Percentiles rank a stretch among this genome's conserved stretches.
These are phyloP conservation scores for Fusarium liriodendri DNA, from an alignment of 2,329 filamentous ascomycete species.

Conservation along the genomic window DNA sequence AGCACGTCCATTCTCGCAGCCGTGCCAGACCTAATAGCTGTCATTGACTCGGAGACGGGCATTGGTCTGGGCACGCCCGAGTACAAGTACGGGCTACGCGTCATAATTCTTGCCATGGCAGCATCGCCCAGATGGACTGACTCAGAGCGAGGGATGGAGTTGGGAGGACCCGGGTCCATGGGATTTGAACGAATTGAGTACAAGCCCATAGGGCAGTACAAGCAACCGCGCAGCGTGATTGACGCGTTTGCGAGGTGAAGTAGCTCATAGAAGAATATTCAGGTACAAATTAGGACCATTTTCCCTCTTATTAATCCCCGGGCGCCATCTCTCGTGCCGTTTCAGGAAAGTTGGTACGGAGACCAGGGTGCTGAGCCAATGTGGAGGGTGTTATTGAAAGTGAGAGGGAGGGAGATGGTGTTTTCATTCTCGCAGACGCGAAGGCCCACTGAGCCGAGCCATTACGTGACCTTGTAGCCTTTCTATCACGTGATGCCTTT, in stretches of 20 bases:
- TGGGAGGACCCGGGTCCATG: constrained; percentile 55
- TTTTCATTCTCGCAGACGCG: too few relatives aligned
- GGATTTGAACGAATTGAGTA: constrained; percentile 57
- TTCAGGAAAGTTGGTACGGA: not conserved
- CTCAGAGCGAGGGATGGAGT: constrained; percentile 59
- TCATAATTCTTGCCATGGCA: constrained; percentile 63
- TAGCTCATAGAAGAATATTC: not conserved
- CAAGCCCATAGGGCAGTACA: constrained; percentile 61
- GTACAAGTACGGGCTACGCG: constrained; percentile 46
- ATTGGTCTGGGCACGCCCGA: constrained; percentile 53
- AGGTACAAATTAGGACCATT: not conserved
- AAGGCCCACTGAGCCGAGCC: too few relatives aligned
- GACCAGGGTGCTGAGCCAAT: too few relatives aligned
- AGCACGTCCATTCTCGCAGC: constrained; percentile 46
- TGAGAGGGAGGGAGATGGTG: too few relatives aligned
- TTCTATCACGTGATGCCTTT: too few relatives aligned
- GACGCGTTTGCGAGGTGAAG: constrained; percentile 32
- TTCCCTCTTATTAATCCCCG: not conserved
- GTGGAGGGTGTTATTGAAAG: too few relatives aligned
- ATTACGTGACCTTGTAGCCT: too few relatives aligned
- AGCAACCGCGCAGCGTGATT: constrained; percentile 65
- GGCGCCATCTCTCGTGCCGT: not conserved
- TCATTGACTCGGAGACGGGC: constrained; percentile 52
- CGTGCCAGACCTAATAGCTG: constrained; percentile 55
- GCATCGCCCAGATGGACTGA: constrained; percentile 66